Evolutionary conservation across 352 stramenopile genomes (phyloP).

Genomic region (Pythium aquatile): DNA sequence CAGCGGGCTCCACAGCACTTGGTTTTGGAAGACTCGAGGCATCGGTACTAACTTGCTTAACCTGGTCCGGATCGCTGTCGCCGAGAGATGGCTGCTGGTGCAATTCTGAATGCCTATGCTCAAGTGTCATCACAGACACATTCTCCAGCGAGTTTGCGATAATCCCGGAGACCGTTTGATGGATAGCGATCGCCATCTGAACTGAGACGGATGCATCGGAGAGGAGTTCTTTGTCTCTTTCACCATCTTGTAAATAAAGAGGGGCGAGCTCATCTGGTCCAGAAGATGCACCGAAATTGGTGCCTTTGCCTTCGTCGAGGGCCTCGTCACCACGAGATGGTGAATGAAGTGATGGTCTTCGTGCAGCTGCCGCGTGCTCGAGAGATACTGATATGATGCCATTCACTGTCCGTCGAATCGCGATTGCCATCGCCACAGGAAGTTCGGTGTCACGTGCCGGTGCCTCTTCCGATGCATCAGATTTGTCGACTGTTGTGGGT

Average conservation of each 20-base stretch:
- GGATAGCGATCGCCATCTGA: slow-evolving; percentile 41
- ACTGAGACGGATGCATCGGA: slow-evolving; percentile 20
- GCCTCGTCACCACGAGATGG: neutral
- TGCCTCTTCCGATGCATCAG: neutral
- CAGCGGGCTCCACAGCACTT: neutral
- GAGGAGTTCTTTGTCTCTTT: neutral
- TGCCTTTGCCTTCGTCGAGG: neutral
- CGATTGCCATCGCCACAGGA: slow-evolving; percentile 23
- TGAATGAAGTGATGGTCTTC: neutral
- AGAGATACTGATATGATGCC: slow-evolving; percentile 25
- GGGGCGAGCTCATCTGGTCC: neutral
- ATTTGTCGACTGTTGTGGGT: neutral
- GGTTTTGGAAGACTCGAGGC: neutral
- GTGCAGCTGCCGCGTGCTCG: slow-evolving; percentile 4
- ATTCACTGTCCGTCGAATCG: slow-evolving; percentile 22
- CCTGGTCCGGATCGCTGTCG: neutral
- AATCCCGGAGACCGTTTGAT: slow-evolving; percentile 35
- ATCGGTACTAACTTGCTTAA: neutral
- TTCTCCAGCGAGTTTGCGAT: slow-evolving; percentile 37
- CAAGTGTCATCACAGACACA: neutral
- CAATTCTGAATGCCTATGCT: neutral
- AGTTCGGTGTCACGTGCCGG: slow-evolving; percentile 2
- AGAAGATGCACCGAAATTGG: neutral
- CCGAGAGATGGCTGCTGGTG: neutral
- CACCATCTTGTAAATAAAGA: neutral